phyloP scores from a whole-genome alignment of 2,329 filamentous ascomycete genomes.

The Coniochaeta sp. region DNA sequence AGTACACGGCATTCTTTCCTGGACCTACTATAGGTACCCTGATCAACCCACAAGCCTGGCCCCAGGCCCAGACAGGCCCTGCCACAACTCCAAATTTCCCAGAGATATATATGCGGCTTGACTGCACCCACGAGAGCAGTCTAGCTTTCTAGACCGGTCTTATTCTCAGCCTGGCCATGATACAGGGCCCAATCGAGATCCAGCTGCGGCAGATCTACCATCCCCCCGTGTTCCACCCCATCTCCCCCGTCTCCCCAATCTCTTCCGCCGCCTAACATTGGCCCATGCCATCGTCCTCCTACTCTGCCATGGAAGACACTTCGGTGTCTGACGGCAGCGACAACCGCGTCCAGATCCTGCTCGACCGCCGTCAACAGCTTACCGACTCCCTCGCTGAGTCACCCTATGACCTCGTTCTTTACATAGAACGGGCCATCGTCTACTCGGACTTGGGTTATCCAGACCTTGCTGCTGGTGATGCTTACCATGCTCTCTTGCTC shows the following conservation, averaged over 20 bases:
- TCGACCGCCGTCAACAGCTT: slow-evolving; percentile 47
- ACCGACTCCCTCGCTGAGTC: slow-evolving; percentile 45
- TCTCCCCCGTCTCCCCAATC: not conserved
- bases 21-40: not conserved
- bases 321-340: slow-evolving; percentile 26
- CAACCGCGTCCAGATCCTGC: slow-evolving; percentile 34
- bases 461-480: slow-evolving; percentile 83
- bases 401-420: slow-evolving; percentile 58
- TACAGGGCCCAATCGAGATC: not conserved
- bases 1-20: not conserved
- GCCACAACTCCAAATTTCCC: not conserved
- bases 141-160: slow-evolving; percentile 1
- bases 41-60: not conserved
- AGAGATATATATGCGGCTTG: slow-evolving; percentile 1
- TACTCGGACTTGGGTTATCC: slow-evolving; percentile 76
- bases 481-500: slow-evolving; percentile 82
- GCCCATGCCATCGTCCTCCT: slow-evolving; percentile 4
- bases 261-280: slow-evolving; percentile 1
- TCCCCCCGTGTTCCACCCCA: not conserved
- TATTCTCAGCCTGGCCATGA: not conserved
- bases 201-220: slow-evolving; percentile 2
- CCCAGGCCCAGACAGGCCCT: not conserved
- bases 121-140: not conserved
- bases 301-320: slow-evolving; percentile 17
- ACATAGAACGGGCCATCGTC: slow-evolving; percentile 61